Base-by-base conservation (phyloP, 2,329 filamentous ascomycete genomes). In the Cladophialophora carrionii region DNA sequence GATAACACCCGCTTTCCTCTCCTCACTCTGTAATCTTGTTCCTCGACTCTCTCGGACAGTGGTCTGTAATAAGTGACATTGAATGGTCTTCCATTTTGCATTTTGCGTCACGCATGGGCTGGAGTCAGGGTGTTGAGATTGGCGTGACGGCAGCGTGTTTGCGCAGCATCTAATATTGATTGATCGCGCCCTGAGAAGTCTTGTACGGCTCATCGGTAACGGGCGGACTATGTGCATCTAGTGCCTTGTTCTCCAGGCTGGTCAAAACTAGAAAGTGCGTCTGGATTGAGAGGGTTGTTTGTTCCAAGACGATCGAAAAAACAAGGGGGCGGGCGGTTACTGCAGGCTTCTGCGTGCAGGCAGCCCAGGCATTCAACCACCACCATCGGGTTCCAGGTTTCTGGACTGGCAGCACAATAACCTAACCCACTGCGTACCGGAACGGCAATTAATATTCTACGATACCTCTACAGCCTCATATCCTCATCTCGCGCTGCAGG, bases 61-160 rank as follows among this genome's bases (percentile, higher is more conserved):
- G 64, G 64, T 67, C 67, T 69, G 67, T 69, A 69, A 69, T 67
- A 66, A 64, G 59, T 67, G 65, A 59, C 62, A 63, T 65, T 63
- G 67, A 62, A 67, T 69, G 67, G 65, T 69, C 46, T 67, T 67
- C 60, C 61, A 62, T 68, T n/a, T 43, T 43, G 37, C 37, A 29
- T n/a, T 43, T 64, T 64, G 57, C 59, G 54, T 70, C 67, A 67
- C 66, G 62, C 65, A 61, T 70, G 67, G 62, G 60, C 65, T 71
- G 69, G 68, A 70, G 66, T 68, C 61, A 63, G 68, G 68, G 64
- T 66, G 57, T 55, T 70, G 64, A 62, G 60, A 64, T 68, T 66
- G 69, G 58, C 69, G 69, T 71, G 69, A 71, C 66, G 64, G 64
- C 61, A 62, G 69, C 69, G 66, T 64, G 65, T 67, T 70, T 67